A percentile compares a stretch with the other conserved stretches of the same genome.
Conservation (phyloP, 2,329 filamentous ascomycete species). For the Ophiobolus disseminans region DNA sequence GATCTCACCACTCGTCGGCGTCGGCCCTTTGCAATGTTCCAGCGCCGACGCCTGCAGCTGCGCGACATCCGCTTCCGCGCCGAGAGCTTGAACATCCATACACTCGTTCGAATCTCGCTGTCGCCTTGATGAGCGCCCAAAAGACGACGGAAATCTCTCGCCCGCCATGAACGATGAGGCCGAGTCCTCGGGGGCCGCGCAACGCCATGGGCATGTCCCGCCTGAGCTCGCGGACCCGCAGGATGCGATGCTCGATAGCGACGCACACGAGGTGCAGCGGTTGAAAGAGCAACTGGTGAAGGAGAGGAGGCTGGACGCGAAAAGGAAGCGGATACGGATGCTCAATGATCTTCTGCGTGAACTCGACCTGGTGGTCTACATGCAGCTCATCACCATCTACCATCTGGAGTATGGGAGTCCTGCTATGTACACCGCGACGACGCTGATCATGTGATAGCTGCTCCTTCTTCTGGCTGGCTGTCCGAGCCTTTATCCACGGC, state of each 20-base stretch:
- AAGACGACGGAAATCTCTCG: conserved; percentile 14
- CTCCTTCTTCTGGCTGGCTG: conserved; percentile 63
- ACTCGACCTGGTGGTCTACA: conserved; percentile 66
- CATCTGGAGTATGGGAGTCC: conserved; percentile 71
- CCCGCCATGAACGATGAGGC: conserved; percentile 51
- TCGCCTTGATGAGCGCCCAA: conserved; percentile 38
- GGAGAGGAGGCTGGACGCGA: conserved; percentile 42
- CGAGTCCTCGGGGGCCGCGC: conserved; percentile 44
- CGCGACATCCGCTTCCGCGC: conserved; percentile 21
- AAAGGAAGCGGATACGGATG: conserved; percentile 45
- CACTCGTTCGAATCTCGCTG: conserved; percentile 2
- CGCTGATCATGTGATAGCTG: conserved; percentile 53
- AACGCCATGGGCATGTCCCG: conserved; percentile 24
- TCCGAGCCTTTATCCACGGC: conserved; percentile 64
- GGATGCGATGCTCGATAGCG: conserved; percentile 17
- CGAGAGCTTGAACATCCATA: conserved; percentile 8
- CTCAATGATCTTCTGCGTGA: conserved; percentile 64
- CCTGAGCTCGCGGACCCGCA: conserved; percentile 20
- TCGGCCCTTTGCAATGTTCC: conserved; percentile 42
- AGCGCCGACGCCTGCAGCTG: conserved; percentile 30
- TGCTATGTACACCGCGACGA: no score
- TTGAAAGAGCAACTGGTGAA: conserved; percentile 27
- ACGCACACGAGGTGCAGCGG: conserved; percentile 29
- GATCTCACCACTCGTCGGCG: conserved; percentile 46
- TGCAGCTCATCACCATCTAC: conserved; percentile 67